These are phyloP conservation scores for Adiantum capillusveneris DNA, from an alignment of 75 land plant species.

Conservation along the genomic window DNA sequence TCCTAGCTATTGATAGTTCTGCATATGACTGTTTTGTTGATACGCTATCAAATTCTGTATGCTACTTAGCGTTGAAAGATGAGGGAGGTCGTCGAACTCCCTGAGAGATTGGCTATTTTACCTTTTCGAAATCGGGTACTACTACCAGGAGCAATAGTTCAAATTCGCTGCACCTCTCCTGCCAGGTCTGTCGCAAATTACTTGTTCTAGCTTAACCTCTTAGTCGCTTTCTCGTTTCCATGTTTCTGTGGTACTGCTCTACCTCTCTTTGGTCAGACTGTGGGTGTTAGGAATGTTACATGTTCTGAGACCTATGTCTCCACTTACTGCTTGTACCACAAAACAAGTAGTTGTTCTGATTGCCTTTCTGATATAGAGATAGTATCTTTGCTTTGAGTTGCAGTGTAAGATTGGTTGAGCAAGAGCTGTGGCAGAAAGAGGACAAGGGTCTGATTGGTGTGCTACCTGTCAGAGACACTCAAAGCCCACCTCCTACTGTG, in stretches of 20 bases:
- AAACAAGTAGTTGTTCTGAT: background rate
- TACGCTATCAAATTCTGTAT: background rate
- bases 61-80: constrained; percentile 12
- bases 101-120: constrained; percentile 66
- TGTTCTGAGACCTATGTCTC: background rate
- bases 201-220: background rate
- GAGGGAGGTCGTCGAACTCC: constrained; percentile 66
- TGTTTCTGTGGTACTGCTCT: background rate
- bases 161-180: constrained; percentile 80
- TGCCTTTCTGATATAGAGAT: background rate
- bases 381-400: background rate
- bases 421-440: constrained; percentile 93
- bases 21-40: background rate
- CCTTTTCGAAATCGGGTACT: constrained; percentile 87
- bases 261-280: background rate
- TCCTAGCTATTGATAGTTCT: no score
- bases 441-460: constrained; percentile 89
- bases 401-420: constrained; percentile 91
- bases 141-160: constrained; percentile 77
- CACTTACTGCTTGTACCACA: no score
- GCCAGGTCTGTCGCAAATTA: constrained; percentile 64
- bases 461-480: constrained; percentile 64
- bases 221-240: background rate
- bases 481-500: constrained; percentile 21
- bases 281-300: no score